Percentiles rank a stretch among this genome's conserved stretches.
These are phyloP conservation scores for Pyrenophora graminea DNA, from an alignment of 2,329 filamentous ascomycete genomes.

Conservation along the genomic window DNA sequence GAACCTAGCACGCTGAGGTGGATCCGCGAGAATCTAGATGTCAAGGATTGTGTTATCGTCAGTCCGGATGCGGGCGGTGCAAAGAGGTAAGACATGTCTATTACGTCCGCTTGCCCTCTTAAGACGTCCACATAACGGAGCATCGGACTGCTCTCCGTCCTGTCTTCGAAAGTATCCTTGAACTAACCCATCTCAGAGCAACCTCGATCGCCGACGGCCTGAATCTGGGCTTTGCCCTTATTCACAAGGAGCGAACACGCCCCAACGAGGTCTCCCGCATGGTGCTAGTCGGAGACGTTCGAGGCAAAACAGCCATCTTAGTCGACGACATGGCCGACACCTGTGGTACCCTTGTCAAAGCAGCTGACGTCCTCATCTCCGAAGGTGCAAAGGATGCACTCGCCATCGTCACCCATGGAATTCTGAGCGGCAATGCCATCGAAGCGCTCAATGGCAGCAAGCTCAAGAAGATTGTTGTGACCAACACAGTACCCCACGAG, in stretches of 20 bases:
- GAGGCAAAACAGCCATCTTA: conserved; percentile 88
- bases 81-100: conserved; percentile 65
- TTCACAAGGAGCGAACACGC: conserved; percentile 94
- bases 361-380: conserved; percentile 78
- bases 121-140: conserved; percentile 1
- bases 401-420: conserved; percentile 93
- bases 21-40: conserved; percentile 83
- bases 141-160: conserved; percentile 2
- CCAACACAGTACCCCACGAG: conserved; percentile 82
- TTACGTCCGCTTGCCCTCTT: neutral
- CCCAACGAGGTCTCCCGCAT: conserved; percentile 89
- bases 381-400: conserved; percentile 86
- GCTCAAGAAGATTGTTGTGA: conserved; percentile 80
- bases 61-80: conserved; percentile 93
- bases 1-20: conserved; percentile 90
- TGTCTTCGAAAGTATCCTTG: neutral
- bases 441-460: conserved; percentile 80
- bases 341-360: conserved; percentile 86
- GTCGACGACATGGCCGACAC: conserved; percentile 99
- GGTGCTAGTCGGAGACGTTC: conserved; percentile 94
- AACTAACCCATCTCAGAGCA: conserved; percentile 58
- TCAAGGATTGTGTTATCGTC: conserved; percentile 88
- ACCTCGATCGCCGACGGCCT: conserved; percentile 92
- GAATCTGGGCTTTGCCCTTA: conserved; percentile 88
- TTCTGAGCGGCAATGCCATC: conserved; percentile 85